Evolutionary conservation across 768 basidiomycete species (phyloP).

Genomic region (Coprinellus micaceus): DNA sequence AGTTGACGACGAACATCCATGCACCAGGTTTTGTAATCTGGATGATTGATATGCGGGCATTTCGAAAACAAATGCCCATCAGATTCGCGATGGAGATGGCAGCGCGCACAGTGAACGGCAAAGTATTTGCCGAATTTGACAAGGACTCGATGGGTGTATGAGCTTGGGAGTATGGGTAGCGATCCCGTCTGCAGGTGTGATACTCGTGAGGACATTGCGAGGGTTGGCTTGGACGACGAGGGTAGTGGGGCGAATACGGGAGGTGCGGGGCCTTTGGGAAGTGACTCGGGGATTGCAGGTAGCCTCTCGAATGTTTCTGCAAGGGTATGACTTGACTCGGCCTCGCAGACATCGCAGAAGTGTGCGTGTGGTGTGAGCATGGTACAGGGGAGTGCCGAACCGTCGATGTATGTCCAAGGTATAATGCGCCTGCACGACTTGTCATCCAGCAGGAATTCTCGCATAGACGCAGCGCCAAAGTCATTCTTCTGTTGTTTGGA

Average conservation of each 20-base stretch:
- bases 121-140: not conserved
- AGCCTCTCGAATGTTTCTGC: not conserved
- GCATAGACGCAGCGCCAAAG: not conserved
- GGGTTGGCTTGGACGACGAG: not conserved
- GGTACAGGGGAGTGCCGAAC: not conserved
- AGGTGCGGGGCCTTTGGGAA: not conserved
- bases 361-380: not conserved
- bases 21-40: too few species aligned
- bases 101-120: too few species aligned
- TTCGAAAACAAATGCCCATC: too few species aligned
- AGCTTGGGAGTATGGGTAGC: not conserved
- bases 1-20: too few species aligned
- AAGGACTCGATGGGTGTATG: not conserved
- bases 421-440: not conserved
- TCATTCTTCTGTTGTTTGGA: not conserved
- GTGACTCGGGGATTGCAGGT: not conserved
- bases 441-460: not conserved
- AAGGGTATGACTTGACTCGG: not conserved
- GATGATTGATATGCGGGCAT: too few species aligned
- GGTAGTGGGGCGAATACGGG: not conserved
- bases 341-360: not conserved
- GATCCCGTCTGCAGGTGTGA: not conserved
- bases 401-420: not conserved
- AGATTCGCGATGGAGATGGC: too few species aligned
- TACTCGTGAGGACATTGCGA: not conserved